Evolutionary conservation across 169 alveolate genomes (phyloP), one percentile per base, ranked within the genome.

Genomic region (Eimeria tenella): DNA sequence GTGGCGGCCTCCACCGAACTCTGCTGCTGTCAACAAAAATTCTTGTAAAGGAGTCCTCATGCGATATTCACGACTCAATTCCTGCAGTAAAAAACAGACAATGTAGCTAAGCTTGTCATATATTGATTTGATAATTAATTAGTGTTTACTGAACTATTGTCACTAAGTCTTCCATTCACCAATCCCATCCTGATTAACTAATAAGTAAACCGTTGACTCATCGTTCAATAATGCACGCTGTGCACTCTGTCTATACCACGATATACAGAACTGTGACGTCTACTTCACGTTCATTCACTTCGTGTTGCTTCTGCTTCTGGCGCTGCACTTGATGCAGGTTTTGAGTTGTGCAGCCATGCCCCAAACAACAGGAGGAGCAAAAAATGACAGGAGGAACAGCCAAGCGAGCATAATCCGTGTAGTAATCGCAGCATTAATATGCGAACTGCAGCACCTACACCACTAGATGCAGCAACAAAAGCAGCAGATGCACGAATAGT

Each of bases 11-110:
- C 86, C 65, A 15, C 90, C 68, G 25, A 50, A 90, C 84, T 90
- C 94, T 60, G 90, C 90, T 53, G 86, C 82, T 4, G 94, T 90
- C 84, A 90, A 75, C 81, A 77, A 70, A 42, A 90, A 90, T 60
- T 90, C 94, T 50, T 90, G 94, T 42, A 90, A 83, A 9, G 94
- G 94, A 31, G 74, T 90, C 65, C 94, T 90, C 56, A 74, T 75
- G 81, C 63, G 81, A n/a, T 19, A 75, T 11, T 70, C 86, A 15
- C 94, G 79, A n/a, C 81, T 81, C 52, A 74, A 70, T 15, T 90
- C 90, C 94, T 90, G 86, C 93, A 55, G 74, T 5, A 31, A 56
- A 65, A 63, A 13, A 5, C 21, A 53, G 52, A 17, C 19, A 1
- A 71, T 19, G 55, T 8, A 17, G 19, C 82, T n/a, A 31, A 31